Percentiles rank a stretch among this genome's conserved stretches.
Evolutionary conservation across 2,329 filamentous ascomycete species (phyloP).

Genomic region (Cyphellophora attinorum): DNA sequence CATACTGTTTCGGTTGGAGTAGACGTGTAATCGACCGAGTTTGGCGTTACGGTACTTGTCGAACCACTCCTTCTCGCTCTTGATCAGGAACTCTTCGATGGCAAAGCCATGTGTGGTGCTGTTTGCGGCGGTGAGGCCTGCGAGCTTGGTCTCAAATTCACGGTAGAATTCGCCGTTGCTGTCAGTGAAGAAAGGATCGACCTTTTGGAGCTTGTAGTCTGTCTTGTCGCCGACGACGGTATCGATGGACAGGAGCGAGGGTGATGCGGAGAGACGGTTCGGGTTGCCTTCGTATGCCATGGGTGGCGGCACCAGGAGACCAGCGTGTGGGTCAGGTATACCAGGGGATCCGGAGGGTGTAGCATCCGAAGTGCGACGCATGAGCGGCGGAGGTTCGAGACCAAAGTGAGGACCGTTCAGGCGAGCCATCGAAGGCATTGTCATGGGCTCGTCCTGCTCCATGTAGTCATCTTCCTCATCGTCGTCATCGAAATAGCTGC

Average conservation of each 20-base stretch:
- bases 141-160: constrained; percentile 48
- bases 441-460: constrained; percentile 9
- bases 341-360: constrained; percentile 23
- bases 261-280: constrained; percentile 9
- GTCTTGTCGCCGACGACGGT: constrained; percentile 52
- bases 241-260: constrained; percentile 44
- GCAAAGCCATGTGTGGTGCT: constrained; percentile 38
- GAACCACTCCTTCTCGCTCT: constrained; percentile 61
- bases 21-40: constrained; percentile 40
- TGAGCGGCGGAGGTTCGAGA: constrained; percentile 1
- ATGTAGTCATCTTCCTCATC: constrained; percentile 1
- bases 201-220: constrained; percentile 54
- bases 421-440: constrained; percentile 10
- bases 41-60: constrained; percentile 48
- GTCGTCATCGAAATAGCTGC: constrained; percentile 5
- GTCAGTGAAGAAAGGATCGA: constrained; percentile 60
- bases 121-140: constrained; percentile 45
- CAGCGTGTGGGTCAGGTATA: constrained; percentile 24
- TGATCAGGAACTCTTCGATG: constrained; percentile 55
- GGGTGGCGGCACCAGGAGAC: constrained; percentile 15
- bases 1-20: constrained; percentile 26
- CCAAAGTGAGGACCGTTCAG: constrained; percentile 9
- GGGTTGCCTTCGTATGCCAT: constrained; percentile 3
- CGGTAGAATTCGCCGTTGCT: constrained; percentile 52
- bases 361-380: constrained; percentile 6